Evolutionary conservation across 1,139 yeast species (phyloP), one percentile per base, ranked within the genome.

Genomic region (Suhomyces bribrorum): DNA sequence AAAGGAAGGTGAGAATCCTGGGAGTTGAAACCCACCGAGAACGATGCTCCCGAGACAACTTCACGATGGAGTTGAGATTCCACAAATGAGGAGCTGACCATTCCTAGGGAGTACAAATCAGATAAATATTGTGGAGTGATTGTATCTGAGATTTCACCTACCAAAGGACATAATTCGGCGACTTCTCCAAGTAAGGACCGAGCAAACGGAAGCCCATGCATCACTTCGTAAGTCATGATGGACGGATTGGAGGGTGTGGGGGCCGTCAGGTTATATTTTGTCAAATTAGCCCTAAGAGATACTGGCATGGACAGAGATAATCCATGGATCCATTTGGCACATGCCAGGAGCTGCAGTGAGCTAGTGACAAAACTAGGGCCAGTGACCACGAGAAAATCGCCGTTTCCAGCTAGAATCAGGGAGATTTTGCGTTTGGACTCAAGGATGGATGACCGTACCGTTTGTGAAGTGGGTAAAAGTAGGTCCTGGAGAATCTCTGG

Each of bases 41-140:
- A 71, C 1, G 76, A 65, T n/a, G 63, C 52, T 0, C 77, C 77
- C 7, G 75, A 69, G 7, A 61, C 69, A 36, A 72, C 47, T 45
- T 73, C 79, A 34, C 78, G 52, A 47, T 73, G 77, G 25, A 69
- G 49, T 49, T 73, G 78, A 20, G 75, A 69, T 46, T 73, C 78
- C 15, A 60, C 45, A 39, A 66, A 54, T 0, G 64, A 50, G 4
- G 71, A 54, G 34, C 66, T 61, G 3, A 72, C 63, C 27, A 69
- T 42, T 0, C 73, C 73, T 22, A 70, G 46, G 41, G 70, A 54
- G 48, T 59, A 71, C 37, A 73, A 55, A 46, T 75, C 80, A 1
- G 72, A 61, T 32, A 68, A 60, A 52, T 69, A 74, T 38, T 73
- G 77, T 2, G 77, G 77, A 8, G 74, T 62, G 26, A 73, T 57